Evolutionary conservation across 1,284 basidiomycete genomes (phyloP).

Genomic region (Vanrija humicola): DNA sequence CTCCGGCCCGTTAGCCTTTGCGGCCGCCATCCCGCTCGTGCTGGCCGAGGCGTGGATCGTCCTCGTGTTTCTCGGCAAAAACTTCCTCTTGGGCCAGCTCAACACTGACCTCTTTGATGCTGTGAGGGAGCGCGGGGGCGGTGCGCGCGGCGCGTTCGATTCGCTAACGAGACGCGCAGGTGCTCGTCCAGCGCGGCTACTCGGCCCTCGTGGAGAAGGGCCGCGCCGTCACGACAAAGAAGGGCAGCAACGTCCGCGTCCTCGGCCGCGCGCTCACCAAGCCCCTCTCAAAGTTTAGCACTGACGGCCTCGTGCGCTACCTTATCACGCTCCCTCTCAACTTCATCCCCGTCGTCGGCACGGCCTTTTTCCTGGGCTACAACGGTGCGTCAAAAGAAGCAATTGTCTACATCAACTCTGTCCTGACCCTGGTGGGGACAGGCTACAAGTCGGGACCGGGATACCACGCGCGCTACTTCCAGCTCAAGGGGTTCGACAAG

Average conservation of each 20-base stretch:
- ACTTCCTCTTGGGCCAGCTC: conserved; percentile 54
- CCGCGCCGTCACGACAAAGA: conserved; percentile 33
- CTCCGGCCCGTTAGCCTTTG: conserved; percentile 58
- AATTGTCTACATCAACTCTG: not conserved
- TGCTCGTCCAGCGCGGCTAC: conserved; percentile 48
- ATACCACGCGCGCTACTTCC: conserved; percentile 65
- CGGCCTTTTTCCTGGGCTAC: conserved; percentile 56
- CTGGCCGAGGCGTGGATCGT: conserved; percentile 51
- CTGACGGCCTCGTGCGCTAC: conserved; percentile 47
- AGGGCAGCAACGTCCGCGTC: conserved; percentile 28
- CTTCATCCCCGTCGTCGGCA: conserved; percentile 64
- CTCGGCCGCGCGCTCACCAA: conserved; percentile 47
- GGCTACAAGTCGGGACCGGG: conserved; percentile 57
- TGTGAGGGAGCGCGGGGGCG: conserved; percentile 19
- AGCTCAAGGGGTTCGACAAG: conserved; percentile 57
- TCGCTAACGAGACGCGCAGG: conserved; percentile 21
- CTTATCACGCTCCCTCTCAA: conserved; percentile 54
- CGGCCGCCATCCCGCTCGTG: conserved; percentile 51
- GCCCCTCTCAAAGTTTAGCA: conserved; percentile 42
- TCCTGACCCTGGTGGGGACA: conserved; percentile 3
- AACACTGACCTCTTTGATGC: conserved; percentile 52
- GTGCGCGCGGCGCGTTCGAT: not conserved
- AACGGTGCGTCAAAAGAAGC: conserved; percentile 30
- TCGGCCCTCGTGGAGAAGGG: conserved; percentile 47
- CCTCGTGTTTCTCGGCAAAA: conserved; percentile 53